Evolutionary conservation across 2,329 filamentous ascomycete genomes (phyloP), one percentile per base, ranked within the genome.

Genomic region (Coniochaeta hoffmannii): DNA sequence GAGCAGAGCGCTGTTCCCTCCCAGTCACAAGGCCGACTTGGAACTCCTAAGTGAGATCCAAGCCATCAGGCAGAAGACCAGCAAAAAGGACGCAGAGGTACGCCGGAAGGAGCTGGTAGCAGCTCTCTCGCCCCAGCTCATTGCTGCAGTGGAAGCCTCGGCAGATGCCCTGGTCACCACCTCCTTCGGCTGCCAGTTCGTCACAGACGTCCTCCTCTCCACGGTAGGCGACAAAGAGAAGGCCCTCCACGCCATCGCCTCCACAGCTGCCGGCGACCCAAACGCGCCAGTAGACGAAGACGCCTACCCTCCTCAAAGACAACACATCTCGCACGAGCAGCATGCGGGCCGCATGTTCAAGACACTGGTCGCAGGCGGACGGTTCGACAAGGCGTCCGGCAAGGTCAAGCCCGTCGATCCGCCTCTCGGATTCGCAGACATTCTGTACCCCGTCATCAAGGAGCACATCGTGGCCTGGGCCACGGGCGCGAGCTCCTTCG

Each of bases 261-360:
- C 81, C 52, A 79, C 81, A 3, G 83, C 87, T 9, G 77, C 76
- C 26, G 82, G 82, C 32, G 73, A 84, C 59, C 80, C 82, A 5
- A 75, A 65, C 38, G 68, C 70, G 24, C 65, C 66, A 35, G 64
- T 66, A n/a, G 65, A 67, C 3, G 74, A 75, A 49, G 74, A 76
- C 24, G 62, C 60, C 4, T 67, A 69, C 28, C 57, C 71, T 14
- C 64, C 71, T 15, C 62, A 71, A 4, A 66, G 65, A 22, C 65
- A 70, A 30, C 87, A 90, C 66, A 77, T 88, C 55, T 81, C 84
- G 26, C 76, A 81, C 63, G 79, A 81, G 35, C 67, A 83, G 0
- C 79, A 78, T 62, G 88, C 85, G 38, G 90, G 89, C 15, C 87
- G 90, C 57, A 88, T 97, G 86, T 80, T 97, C 64, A 97, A 96